These are phyloP conservation scores for Entamoeba dispar DNA, from an alignment of 208 protist genomes.

Conservation along the genomic window DNA sequence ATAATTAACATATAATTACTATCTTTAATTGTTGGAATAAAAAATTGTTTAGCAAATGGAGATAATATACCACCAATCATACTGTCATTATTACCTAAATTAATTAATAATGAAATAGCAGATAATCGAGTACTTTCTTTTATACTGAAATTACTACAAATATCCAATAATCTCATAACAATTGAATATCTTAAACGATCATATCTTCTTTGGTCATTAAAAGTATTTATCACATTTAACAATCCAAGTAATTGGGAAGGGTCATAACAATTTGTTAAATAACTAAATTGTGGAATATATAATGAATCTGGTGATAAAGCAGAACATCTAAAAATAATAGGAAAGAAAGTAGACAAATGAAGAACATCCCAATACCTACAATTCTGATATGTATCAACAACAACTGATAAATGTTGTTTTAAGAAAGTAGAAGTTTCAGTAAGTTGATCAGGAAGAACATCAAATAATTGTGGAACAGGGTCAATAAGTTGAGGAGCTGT, in stretches of 20 bases:
- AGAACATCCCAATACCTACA: neutral
- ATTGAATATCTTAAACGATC: neutral
- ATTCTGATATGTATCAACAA: neutral
- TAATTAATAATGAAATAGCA: neutral
- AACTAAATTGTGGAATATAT: neutral
- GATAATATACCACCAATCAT: neutral
- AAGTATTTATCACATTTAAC: neutral
- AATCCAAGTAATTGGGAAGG: neutral
- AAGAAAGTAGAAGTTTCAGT: neutral
- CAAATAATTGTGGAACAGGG: neutral
- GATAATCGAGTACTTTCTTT: neutral
- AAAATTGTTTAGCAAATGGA: neutral
- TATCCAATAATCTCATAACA: neutral
- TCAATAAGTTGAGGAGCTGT: neutral
- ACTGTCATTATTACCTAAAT: neutral
- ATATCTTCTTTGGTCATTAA: neutral
- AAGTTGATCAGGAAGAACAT: neutral
- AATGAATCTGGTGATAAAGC: neutral
- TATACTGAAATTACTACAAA: neutral
- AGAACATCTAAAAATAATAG: neutral
- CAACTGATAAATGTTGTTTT: neutral
- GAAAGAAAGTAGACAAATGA: neutral
- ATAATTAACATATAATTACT: neutral
- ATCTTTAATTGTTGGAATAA: neutral
- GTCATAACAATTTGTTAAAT: neutral